A percentile compares a stretch with the other conserved stretches of the same genome.
phyloP scores from a whole-genome alignment of 768 basidiomycete genomes.

The Kwoniella sp. region DNA sequence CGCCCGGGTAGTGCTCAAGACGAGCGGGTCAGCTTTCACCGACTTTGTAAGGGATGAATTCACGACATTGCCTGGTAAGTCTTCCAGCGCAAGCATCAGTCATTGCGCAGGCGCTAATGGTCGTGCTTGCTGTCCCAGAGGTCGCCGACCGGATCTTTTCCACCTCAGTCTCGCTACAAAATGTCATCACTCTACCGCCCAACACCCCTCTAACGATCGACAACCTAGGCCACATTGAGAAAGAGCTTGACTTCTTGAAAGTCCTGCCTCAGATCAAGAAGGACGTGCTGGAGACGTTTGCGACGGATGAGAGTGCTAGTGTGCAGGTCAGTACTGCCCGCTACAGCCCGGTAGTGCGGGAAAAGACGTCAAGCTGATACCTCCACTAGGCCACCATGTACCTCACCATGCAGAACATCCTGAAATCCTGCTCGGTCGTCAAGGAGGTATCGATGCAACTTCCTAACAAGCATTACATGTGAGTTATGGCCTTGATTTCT shows the following conservation, averaged over 20 bases:
- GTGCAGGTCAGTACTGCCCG: slow-evolving; percentile 64
- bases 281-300: slow-evolving; percentile 74
- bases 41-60: slow-evolving; percentile 72
- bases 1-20: slow-evolving; percentile 65
- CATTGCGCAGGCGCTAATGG: no score
- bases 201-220: slow-evolving; percentile 42
- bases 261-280: slow-evolving; percentile 57
- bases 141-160: slow-evolving; percentile 87
- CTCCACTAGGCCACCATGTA: slow-evolving; percentile 73
- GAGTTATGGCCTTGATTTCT: slow-evolving; percentile 56
- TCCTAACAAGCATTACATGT: slow-evolving; percentile 94
- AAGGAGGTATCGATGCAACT: slow-evolving; percentile 65
- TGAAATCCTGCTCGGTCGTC: slow-evolving; percentile 63
- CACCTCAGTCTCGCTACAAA: slow-evolving; percentile 74
- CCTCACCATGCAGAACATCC: slow-evolving; percentile 74
- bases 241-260: slow-evolving; percentile 48
- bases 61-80: slow-evolving; percentile 65
- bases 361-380: not conserved
- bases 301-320: slow-evolving; percentile 80
- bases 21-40: slow-evolving; percentile 78
- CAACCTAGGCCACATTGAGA: slow-evolving; percentile 46
- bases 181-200: slow-evolving; percentile 57
- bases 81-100: not conserved
- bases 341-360: not conserved
- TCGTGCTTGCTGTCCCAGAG: slow-evolving; percentile 43